Conservation (phyloP, 805 yeast genomes). For the Yarrowia bubula region DNA sequence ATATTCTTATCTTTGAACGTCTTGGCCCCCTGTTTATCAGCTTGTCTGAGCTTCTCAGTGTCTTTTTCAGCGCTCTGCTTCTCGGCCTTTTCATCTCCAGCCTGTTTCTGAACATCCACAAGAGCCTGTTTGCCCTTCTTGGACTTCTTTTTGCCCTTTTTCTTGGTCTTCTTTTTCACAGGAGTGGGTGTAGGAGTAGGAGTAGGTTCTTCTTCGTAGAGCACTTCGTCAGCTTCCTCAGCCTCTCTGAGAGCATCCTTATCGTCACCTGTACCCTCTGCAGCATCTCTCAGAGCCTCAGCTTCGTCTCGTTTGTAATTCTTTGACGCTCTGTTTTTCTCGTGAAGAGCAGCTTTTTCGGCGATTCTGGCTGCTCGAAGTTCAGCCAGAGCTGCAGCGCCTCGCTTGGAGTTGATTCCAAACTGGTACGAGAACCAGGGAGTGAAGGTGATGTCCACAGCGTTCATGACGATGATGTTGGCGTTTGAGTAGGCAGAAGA, state of each 20-base stretch:
- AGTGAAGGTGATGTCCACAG: slow-evolving; percentile 4
- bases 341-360: slow-evolving; percentile 2
- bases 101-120: not conserved
- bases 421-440: slow-evolving; percentile 26
- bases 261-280: not conserved
- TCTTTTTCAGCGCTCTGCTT: slow-evolving; percentile 12
- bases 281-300: slow-evolving; percentile 12
- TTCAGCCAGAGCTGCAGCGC: slow-evolving; percentile 1
- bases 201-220: not conserved
- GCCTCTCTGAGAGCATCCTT: not conserved
- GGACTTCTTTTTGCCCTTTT: slow-evolving; percentile 17
- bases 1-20: slow-evolving; percentile 13
- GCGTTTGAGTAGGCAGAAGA: not conserved
- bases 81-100: slow-evolving; percentile 3
- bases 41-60: not conserved
- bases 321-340: not conserved
- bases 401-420: slow-evolving; percentile 12
- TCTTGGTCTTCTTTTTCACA: not conserved
- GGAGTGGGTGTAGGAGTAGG: slow-evolving; percentile 2
- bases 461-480: slow-evolving; percentile 21
- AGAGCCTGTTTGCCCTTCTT: slow-evolving; percentile 10
- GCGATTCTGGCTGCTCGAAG: slow-evolving; percentile 5
- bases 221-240: not conserved
- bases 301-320: slow-evolving; percentile 4
- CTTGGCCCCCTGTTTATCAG: slow-evolving; percentile 8